These are phyloP conservation scores for Coemansia sp. DNA, from an alignment of 192 early-diverging fungal genomes.

Conservation along the genomic window DNA sequence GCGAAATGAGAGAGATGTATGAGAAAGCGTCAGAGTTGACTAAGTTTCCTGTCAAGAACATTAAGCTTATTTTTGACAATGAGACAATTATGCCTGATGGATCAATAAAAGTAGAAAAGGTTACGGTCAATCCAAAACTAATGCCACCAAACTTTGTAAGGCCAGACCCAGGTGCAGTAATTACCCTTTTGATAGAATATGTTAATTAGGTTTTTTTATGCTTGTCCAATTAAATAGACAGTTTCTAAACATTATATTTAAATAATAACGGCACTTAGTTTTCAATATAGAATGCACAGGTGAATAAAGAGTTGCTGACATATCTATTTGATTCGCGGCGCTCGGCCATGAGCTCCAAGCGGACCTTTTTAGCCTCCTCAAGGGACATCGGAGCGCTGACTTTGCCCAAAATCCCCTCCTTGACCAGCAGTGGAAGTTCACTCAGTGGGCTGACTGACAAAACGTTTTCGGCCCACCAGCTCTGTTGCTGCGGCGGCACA, in stretches of 20 bases:
- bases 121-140: background rate
- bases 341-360: slow-evolving; percentile 55
- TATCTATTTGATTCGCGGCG: slow-evolving; percentile 20
- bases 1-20: background rate
- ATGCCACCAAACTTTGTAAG: background rate
- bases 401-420: slow-evolving; percentile 13
- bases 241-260: background rate
- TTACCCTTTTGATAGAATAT: background rate
- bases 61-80: background rate
- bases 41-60: background rate
- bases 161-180: background rate
- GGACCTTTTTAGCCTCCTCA: slow-evolving; percentile 42
- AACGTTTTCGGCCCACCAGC: slow-evolving; percentile 13
- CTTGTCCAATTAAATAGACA: background rate
- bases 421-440: slow-evolving; percentile 25
- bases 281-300: background rate
- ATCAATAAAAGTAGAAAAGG: background rate
- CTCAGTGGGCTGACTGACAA: background rate
- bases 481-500: slow-evolving; percentile 32
- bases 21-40: background rate
- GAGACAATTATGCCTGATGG: background rate
- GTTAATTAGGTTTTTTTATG: background rate
- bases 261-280: background rate
- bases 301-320: background rate
- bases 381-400: slow-evolving; percentile 45